phyloP scores from a whole-genome alignment of 345 rosid species.

The Lenwebbia sp. region DNA sequence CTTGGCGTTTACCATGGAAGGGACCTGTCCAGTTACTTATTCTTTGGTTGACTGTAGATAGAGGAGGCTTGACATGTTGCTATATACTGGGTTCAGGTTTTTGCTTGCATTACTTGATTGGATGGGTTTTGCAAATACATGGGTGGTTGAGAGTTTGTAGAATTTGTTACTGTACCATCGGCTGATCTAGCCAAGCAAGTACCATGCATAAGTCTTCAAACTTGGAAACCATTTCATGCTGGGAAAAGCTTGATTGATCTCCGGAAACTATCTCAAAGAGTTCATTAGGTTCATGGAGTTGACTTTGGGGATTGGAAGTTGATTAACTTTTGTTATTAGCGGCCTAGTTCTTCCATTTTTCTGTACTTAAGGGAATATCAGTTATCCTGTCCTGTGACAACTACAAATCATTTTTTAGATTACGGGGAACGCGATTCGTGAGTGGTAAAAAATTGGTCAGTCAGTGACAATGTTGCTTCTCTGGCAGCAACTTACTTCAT shows the following conservation, averaged over 20 bases:
- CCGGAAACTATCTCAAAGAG: not conserved
- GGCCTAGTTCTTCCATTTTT: not conserved
- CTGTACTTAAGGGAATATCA: not conserved
- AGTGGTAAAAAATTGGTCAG: not conserved
- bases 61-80: not conserved
- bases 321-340: not conserved
- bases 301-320: not conserved
- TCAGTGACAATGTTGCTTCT: not conserved
- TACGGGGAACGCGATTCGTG: not conserved
- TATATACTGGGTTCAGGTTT: not conserved
- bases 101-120: not conserved
- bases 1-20: not conserved
- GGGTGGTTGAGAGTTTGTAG: not conserved
- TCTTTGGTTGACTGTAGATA: not conserved
- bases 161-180: not conserved
- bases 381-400: not conserved
- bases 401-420: not conserved
- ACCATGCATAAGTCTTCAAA: not conserved
- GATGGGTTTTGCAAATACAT: not conserved
- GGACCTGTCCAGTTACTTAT: not conserved
- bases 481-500: not conserved
- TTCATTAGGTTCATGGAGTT: not conserved
- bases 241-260: not conserved
- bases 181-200: not conserved
- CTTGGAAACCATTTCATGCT: not conserved